Evolutionary conservation across 1,139 yeast genomes (phyloP), one percentile per base, ranked within the genome.

Genomic region (Candida sp.): DNA sequence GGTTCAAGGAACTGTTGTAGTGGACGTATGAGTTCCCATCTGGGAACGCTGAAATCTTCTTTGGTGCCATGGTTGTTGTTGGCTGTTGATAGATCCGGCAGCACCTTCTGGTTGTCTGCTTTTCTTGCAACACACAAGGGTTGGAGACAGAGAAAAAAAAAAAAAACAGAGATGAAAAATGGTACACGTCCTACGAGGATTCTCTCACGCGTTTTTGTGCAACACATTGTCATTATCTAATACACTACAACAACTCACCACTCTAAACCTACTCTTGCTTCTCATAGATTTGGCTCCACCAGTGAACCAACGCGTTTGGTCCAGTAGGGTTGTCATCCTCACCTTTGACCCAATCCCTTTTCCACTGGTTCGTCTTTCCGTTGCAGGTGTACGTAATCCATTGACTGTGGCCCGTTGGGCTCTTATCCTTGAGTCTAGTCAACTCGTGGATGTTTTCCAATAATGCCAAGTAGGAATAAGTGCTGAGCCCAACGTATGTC

Each of bases 11-110:
- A 2, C 63, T 52, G 32, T 75, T 69, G 59, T 67, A 77, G 23
- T 65, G 63, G 0, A 77, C 84, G 34, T 68, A 62, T 4, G 85
- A 78, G 55, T 76, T 75, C 4, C 84, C 83, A 51, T 75, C 81
- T 11, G 75, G 70, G 55, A 77, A 77, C 31, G 80, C 80, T 12
- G 74, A 65, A 51, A 77, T 50, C 37, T 55, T 54, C 38, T 47
- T 53, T 17, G 48, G 44, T 33, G 51, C 44, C 57, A 51, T 54
- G 28, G 7, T 8, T 37, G 38, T 7, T 25, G 30, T n/a, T 26
- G 26, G 46, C 5, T 33, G 30, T 42, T n/a, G 27, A 9, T 7
- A 5, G 23, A 17, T 32, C 4, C 25, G n/a, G 11, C 8, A 8
- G 30, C 25, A 31, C 5, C n/a, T 32, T n/a, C 25, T 32, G 4